Evolutionary conservation across 2,329 filamentous ascomycete genomes (phyloP), one percentile per base, ranked within the genome.

Genomic region (Metarhizium brunneum): DNA sequence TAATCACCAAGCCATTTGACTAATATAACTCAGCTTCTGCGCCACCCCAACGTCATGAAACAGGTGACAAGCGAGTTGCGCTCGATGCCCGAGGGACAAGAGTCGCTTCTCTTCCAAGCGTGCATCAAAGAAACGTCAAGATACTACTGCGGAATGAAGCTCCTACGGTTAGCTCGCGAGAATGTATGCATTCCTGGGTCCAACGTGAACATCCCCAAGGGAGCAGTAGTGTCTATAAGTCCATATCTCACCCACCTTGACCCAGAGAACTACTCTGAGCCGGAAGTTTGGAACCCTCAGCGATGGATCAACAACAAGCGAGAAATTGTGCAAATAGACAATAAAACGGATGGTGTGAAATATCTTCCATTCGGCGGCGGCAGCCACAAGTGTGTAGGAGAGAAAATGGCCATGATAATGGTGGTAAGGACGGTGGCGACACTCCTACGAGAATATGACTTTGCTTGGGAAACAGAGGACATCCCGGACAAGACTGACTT

Each of bases 51-150:
- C 32, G 1, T 35, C 32, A 35, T 35, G 32, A 11, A 35, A 11
- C 32, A 35, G 57, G 58, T 6, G 52, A 58, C 8, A 54, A 38
- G 47, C 10, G 59, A 63, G 11, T 54, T 61, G 4, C 56, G 61
- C 10, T 20, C 47, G 16, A 53, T 47, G 5, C 53, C 54, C n/a
- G 55, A 54, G 2, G 13, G 40, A 8, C 18, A 29, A 25, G 52
- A 57, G 11, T 57, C 56, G 4, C 40, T 52, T 1, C 57, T 63
- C 4, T 36, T 63, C 8, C 59, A 58, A 36, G 61, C 60, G 14
- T 58, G 58, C 36, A 60, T 63, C 40, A 61, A 57, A 43, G 61
- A 63, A 53, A 62, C 61, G 2, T 51, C 43, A 7, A 57, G 61
- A 2, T 56, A 58, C 52, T 62, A 61, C 42, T 52, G 55, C 14